Conservation (phyloP, 306 rosid genomes). For the Carpinus viminea region DNA sequence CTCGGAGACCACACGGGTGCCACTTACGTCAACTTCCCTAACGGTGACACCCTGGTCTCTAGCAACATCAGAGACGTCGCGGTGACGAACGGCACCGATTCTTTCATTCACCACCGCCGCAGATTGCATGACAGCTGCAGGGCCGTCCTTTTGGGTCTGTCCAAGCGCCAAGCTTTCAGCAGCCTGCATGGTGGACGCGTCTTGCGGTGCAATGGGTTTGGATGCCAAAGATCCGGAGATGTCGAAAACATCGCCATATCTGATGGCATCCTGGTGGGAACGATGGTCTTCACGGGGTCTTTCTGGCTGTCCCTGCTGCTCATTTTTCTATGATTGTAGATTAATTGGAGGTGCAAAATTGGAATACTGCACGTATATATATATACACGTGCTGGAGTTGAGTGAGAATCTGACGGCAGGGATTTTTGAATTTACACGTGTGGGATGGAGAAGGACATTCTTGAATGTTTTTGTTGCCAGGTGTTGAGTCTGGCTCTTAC, state of each 20-base stretch:
- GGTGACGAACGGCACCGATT: constrained; percentile 28
- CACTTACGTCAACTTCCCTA: constrained; percentile 28
- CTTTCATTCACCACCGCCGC: constrained; percentile 45
- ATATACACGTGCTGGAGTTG: not conserved
- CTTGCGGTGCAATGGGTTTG: constrained; percentile 40
- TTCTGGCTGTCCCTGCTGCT: constrained; percentile 32
- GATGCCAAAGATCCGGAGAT: constrained; percentile 59
- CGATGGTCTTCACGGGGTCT: constrained; percentile 13
- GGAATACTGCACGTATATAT: not conserved
- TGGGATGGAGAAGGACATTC: not conserved
- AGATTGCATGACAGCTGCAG: constrained; percentile 65
- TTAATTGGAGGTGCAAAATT: no score
- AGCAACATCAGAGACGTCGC: constrained; percentile 29
- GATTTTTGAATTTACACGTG: not conserved
- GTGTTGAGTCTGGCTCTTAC: not conserved
- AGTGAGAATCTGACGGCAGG: constrained; percentile 8
- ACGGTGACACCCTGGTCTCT: constrained; percentile 45
- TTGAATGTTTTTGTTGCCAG: not conserved
- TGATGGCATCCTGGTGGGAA: constrained; percentile 38
- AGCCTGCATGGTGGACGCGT: constrained; percentile 63
- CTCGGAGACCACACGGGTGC: constrained; percentile 42
- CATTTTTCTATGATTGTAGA: constrained; percentile 15
- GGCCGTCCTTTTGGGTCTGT: constrained; percentile 54
- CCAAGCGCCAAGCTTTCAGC: constrained; percentile 54
- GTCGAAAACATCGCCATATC: constrained; percentile 62